Evolutionary conservation across 2,329 filamentous ascomycete species (phyloP), one percentile per base, ranked within the genome.

Genomic region (Venturia asperata): DNA sequence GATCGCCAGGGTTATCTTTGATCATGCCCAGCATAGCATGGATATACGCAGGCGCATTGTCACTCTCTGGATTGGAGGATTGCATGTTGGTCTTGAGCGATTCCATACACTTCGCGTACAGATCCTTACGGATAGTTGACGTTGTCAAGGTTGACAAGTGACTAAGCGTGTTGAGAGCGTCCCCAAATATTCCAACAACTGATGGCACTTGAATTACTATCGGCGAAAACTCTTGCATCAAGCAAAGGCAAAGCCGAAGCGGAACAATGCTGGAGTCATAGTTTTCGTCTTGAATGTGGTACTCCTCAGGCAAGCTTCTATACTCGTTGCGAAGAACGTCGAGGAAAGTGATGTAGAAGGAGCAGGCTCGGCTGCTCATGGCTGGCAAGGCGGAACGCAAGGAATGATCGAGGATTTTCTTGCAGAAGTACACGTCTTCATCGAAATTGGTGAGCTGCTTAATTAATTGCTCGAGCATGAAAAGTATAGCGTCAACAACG

Each of bases 401-500:
- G 69, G 66, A 56, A 37, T 27, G 24, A 9, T 66, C 78, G 64
- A 86, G 78, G 34, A 94, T 80, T 73, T 94, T 95, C 62, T 83
- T 78, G 70, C 87, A 90, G 39, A 93, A 75, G 71, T 91, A 87
- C 7, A 88, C 73, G 47, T 91, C 74, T 68, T 71, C 74, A 72
- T 76, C 77, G 68, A 83, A 78, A 10, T 72, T 72, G 63, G 82
- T 75, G 11, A 84, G 80, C 47, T 74, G 78, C 9, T 71, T 72
- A 63, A 82, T 75, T 10, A 84, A 80, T 45, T 74, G 74, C 19
- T 72, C 72, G 34, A 88, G 76, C 84, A 96, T 89, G 21, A 81
- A 80, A 61, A 92, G 80, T 30, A 95, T 84, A 37, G 92, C 92
- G 62, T 92, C 87, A 9, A 90, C 87, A n/a, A 93, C 87, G 65